Percentiles rank a stretch among this genome's conserved stretches.
phyloP scores from a whole-genome alignment of 768 basidiomycete genomes.

The Porphyrellus cyaneotinctus region DNA sequence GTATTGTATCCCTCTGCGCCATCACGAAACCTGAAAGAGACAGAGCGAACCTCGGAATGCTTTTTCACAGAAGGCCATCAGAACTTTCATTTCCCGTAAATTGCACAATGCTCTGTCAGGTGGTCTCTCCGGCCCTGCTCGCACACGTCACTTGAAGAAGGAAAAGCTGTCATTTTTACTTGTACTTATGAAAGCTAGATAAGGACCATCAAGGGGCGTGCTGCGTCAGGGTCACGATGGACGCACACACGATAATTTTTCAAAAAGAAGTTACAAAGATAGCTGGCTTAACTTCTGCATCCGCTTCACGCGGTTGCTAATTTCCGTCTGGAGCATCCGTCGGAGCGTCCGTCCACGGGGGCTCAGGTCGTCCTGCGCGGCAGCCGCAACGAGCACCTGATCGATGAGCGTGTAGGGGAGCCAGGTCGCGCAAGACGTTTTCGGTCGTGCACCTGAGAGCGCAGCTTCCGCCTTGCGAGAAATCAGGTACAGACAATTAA shows the following conservation, averaged over 20 bases:
- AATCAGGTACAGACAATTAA: conserved; percentile 1
- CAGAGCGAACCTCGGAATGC: neutral
- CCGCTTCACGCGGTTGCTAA: conserved; percentile 61
- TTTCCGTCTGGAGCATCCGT: conserved; percentile 51
- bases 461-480: conserved; percentile 51
- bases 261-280: conserved; percentile 11
- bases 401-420: conserved; percentile 82
- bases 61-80: neutral
- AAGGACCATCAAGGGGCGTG: neutral
- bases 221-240: neutral
- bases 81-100: conserved; percentile 13
- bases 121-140: conserved; percentile 12
- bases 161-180: neutral
- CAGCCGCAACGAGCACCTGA: conserved; percentile 68
- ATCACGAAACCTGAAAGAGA: neutral
- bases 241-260: neutral
- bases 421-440: conserved; percentile 63
- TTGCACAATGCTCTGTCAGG: neutral
- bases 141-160: conserved; percentile 5
- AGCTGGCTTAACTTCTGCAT: conserved; percentile 60
- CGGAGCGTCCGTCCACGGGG: conserved; percentile 39
- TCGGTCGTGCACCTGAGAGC: conserved; percentile 49
- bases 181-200: conserved; percentile 11
- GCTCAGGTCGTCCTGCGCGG: conserved; percentile 48
- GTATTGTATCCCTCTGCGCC: conserved; percentile 18